These are phyloP conservation scores for Thielaviopsis musarum DNA, from an alignment of 2,329 filamentous ascomycete species.

Conservation along the genomic window DNA sequence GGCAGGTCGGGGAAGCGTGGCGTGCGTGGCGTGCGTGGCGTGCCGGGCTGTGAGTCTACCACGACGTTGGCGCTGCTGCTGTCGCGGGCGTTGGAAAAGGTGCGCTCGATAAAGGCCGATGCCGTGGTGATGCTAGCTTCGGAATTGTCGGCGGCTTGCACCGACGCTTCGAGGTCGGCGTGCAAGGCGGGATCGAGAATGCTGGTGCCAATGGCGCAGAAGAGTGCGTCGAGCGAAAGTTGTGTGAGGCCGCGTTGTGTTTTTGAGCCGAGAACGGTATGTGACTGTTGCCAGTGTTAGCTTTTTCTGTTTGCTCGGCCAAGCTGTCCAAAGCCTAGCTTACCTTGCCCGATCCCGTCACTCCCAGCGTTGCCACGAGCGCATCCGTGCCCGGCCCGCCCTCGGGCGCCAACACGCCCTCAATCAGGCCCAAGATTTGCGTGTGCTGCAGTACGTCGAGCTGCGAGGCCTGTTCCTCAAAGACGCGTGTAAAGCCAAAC, in stretches of 20 bases:
- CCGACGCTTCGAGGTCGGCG: constrained; percentile 50
- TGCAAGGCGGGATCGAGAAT: constrained; percentile 46
- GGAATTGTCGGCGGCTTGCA: constrained; percentile 61
- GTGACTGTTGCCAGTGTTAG: constrained; percentile 44
- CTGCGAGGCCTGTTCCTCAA: constrained; percentile 72
- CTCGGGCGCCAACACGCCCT: constrained; percentile 52
- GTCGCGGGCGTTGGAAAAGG: constrained; percentile 47
- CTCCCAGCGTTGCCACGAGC: constrained; percentile 76
- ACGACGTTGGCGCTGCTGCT: too few relatives aligned
- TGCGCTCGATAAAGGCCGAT: constrained; percentile 58
- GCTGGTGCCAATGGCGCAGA: constrained; percentile 58
- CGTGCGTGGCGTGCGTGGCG: constrained; percentile 50
- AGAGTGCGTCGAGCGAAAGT: constrained; percentile 77
- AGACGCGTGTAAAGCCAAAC: constrained; percentile 87
- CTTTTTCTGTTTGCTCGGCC: too few relatives aligned
- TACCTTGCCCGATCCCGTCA: constrained; percentile 94
- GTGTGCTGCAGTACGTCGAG: constrained; percentile 74
- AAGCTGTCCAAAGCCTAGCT: too few relatives aligned
- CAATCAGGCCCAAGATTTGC: constrained; percentile 56
- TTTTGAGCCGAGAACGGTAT: constrained; percentile 84
- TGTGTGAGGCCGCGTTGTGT: constrained; percentile 81
- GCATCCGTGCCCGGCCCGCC: constrained; percentile 74
- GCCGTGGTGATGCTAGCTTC: constrained; percentile 66
- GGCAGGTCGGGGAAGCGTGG: constrained; percentile 32
- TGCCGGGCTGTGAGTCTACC: constrained; percentile 47